These are phyloP conservation scores for Marasmius fiardii DNA, from an alignment of 1,284 basidiomycete genomes.

Conservation along the genomic window DNA sequence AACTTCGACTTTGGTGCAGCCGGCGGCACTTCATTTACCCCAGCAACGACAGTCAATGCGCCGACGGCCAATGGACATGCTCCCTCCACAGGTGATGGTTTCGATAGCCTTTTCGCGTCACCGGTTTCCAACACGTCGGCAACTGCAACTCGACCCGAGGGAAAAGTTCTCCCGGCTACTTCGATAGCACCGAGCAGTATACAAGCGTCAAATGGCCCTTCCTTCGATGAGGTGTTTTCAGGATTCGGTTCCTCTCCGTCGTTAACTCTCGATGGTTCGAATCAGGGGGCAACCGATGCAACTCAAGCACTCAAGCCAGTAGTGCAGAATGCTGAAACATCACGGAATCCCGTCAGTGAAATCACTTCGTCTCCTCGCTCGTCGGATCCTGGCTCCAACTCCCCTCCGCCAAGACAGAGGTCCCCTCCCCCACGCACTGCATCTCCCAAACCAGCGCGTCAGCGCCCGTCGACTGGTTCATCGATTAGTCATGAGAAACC, in stretches of 20 bases:
- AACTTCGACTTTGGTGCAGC: slow-evolving; percentile 79
- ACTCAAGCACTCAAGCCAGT: slow-evolving; percentile 18
- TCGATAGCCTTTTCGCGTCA: slow-evolving; percentile 39
- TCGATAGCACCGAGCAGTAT: slow-evolving; percentile 3
- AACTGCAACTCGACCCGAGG: too few species aligned
- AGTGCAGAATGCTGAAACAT: slow-evolving; percentile 14
- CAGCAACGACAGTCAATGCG: slow-evolving; percentile 8
- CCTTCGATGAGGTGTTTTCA: slow-evolving; percentile 62
- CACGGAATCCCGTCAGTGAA: slow-evolving; percentile 28
- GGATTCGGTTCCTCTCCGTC: slow-evolving; percentile 42
- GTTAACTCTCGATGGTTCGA: slow-evolving; percentile 33
- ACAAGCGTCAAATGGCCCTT: slow-evolving; percentile 28
- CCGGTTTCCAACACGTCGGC: slow-evolving; percentile 1
- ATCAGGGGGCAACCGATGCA: neutral
- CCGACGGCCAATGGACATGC: slow-evolving; percentile 10
- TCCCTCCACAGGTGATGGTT: slow-evolving; percentile 24
- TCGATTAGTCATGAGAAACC: slow-evolving; percentile 55
- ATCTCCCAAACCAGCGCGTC: slow-evolving; percentile 48
- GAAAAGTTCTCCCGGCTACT: slow-evolving; percentile 15
- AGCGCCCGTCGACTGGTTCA: slow-evolving; percentile 33
- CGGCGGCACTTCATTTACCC: slow-evolving; percentile 30
- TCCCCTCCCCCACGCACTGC: slow-evolving; percentile 50
- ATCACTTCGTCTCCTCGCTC: slow-evolving; percentile 30
- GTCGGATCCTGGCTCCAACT: slow-evolving; percentile 30
- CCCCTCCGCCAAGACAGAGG: slow-evolving; percentile 23